phyloP scores from a whole-genome alignment of 176 grass and related monocot species.

The Olyra latifolia region DNA sequence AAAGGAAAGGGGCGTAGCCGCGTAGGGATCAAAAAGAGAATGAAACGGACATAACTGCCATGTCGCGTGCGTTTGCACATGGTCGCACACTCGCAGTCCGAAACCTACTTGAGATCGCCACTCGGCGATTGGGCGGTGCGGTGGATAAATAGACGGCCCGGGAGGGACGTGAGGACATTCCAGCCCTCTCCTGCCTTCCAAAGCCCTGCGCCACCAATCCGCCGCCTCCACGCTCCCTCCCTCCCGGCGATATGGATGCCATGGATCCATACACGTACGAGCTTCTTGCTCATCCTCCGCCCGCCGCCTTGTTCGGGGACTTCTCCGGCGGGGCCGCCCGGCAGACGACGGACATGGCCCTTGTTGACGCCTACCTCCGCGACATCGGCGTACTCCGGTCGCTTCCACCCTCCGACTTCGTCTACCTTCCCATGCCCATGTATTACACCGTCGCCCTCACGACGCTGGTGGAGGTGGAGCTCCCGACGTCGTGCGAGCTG shows the following conservation, averaged over 20 bases:
- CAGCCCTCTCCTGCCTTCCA: not conserved
- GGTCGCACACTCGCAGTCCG: not conserved
- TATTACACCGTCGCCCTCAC: not conserved
- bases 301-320: not conserved
- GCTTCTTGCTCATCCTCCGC: not conserved
- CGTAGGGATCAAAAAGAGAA: no score
- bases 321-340: not conserved
- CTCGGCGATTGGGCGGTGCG: no score
- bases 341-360: not conserved
- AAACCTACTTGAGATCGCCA: not conserved
- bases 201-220: not conserved
- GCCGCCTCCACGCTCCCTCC: not conserved
- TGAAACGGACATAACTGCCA: not conserved
- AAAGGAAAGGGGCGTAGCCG: not conserved
- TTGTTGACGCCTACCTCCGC: not conserved
- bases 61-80: not conserved
- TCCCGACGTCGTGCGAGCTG: not conserved
- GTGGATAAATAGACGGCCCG: not conserved
- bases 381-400: not conserved
- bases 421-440: not conserved
- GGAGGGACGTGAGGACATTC: not conserved
- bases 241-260: not conserved
- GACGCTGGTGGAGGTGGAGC: not conserved
- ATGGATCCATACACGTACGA: not conserved
- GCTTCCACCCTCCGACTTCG: not conserved